Evolutionary conservation across 441 rosid species (phyloP), one percentile per base, ranked within the genome.

Genomic region (Pelargonium myrrhifolium): DNA sequence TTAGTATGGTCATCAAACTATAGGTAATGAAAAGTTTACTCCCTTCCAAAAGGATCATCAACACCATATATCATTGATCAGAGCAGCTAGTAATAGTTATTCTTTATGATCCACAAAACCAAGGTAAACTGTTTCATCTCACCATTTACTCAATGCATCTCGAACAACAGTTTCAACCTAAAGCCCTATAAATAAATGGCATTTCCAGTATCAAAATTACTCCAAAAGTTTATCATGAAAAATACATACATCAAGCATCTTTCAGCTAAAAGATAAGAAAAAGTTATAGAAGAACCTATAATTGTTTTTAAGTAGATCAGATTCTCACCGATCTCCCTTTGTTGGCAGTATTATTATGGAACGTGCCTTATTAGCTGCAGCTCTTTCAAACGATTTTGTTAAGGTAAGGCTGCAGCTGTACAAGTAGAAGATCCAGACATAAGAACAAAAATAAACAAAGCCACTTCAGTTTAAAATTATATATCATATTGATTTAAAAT

Each of bases 401-500:
- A 91, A 75, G 85, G 79, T 91, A 74, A 93, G 90, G 82, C 92
- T 86, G 80, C 99, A 93, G 82, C 99, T 93, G 92, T 67, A 78
- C 80, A 83, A 76, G 72, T 55, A 72, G 75, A 76, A 77, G 62
- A 68, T 21, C 68, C 65, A 65, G 20, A 49, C 45, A 42, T 20
- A 6, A 77, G 62, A 15, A 67, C 26, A 18, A 18, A 55, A 55
- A 55, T 3, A 10, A 55, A 15, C 20, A 22, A 21, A 55, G 43
- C 11, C 26, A 7, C 26, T 20, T 55, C 60, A 55, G 43, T 39
- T 10, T 60, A 10, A 21, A 43, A 24, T 39, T 18, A 74, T 42
- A 24, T 68, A 10, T 45, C 64, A 35, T 63, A 24, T 58, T 66
- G 17, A 12, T 65, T 43, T 68, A 21, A 63, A 71, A 20, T 49